Percentiles rank a stretch among this genome's conserved stretches.
Conservation (phyloP, 2,329 filamentous ascomycete species). For the Biscogniauxia sp. region DNA sequence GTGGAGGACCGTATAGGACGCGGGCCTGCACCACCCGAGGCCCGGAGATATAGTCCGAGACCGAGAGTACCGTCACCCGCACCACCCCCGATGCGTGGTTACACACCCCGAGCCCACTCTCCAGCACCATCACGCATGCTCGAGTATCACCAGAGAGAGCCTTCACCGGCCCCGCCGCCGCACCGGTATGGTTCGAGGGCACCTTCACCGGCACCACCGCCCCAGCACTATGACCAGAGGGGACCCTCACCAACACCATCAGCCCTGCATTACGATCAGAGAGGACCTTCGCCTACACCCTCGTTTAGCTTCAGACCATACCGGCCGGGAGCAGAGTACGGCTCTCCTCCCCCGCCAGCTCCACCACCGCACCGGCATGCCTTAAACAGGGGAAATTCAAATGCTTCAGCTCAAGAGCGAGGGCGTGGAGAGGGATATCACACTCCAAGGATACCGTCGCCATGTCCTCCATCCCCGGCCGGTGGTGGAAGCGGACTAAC, state of each 20-base stretch:
- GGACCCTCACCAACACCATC: conserved; percentile 40
- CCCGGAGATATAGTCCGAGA: conserved; percentile 21
- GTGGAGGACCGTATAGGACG: conserved; percentile 18
- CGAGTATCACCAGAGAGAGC: conserved; percentile 34
- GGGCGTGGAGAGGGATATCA: conserved; percentile 40
- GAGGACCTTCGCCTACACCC: conserved; percentile 39
- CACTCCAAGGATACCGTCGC: conserved; percentile 59
- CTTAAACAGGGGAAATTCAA: conserved; percentile 26
- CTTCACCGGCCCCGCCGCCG: conserved; percentile 39
- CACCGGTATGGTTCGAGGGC: conserved; percentile 33
- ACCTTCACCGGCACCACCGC: conserved; percentile 35
- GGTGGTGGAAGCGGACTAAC: conserved; percentile 62
- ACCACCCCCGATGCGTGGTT: conserved; percentile 28
- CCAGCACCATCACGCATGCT: conserved; percentile 35
- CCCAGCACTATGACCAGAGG: conserved; percentile 25
- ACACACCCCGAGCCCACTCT: conserved; percentile 32
- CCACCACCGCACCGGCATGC: conserved; percentile 78
- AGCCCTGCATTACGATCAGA: conserved; percentile 28
- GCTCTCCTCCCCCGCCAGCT: conserved; percentile 74
- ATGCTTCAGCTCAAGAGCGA: conserved; percentile 40
- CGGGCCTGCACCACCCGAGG: conserved; percentile 21
- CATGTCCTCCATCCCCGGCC: conserved; percentile 66
- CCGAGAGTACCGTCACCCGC: conserved; percentile 27
- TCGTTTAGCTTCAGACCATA: conserved; percentile 38
- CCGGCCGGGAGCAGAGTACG: conserved; percentile 34